Percentiles rank a stretch among this genome's conserved stretches.
Evolutionary conservation across 331 rosid species (phyloP).

Genomic region (Cydonia oblonga): DNA sequence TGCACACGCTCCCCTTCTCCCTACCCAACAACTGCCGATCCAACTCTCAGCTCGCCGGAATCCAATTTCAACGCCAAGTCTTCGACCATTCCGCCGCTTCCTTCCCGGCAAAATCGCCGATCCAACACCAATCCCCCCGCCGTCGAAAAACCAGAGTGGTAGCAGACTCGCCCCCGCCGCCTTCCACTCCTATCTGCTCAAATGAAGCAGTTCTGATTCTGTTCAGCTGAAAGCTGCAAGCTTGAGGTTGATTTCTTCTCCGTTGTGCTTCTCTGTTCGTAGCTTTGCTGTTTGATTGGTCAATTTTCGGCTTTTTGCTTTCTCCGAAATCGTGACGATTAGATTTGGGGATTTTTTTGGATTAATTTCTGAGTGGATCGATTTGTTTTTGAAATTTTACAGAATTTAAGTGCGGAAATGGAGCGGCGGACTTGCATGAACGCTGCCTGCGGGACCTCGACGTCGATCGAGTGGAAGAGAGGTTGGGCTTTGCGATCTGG

Average conservation of each 20-base stretch:
- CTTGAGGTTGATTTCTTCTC: slow-evolving; percentile 6
- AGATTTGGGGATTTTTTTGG: slow-evolving; percentile 9
- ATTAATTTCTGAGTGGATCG: background rate
- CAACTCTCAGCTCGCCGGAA: slow-evolving; percentile 9
- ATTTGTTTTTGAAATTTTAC: background rate
- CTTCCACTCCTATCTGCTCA: background rate
- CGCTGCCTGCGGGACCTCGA: slow-evolving; percentile 48
- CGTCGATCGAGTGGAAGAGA: slow-evolving; percentile 66
- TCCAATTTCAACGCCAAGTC: background rate
- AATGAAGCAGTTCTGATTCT: background rate
- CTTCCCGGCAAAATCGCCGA: background rate
- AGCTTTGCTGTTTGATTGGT: background rate
- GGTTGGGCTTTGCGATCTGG: slow-evolving; percentile 98
- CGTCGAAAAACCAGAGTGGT: background rate
- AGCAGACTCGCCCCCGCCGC: background rate
- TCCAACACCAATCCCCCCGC: background rate
- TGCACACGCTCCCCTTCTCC: slow-evolving; percentile 38
- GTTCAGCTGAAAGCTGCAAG: background rate
- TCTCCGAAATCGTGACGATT: background rate
- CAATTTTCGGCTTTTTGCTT: background rate
- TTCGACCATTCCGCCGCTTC: background rate
- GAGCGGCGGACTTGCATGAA: slow-evolving; percentile 66
- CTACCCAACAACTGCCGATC: slow-evolving; percentile 18
- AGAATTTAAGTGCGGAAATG: slow-evolving; percentile 52
- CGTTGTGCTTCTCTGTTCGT: background rate